These are phyloP conservation scores for Royoungia palumana DNA, from an alignment of 768 basidiomycete species.

Conservation along the genomic window DNA sequence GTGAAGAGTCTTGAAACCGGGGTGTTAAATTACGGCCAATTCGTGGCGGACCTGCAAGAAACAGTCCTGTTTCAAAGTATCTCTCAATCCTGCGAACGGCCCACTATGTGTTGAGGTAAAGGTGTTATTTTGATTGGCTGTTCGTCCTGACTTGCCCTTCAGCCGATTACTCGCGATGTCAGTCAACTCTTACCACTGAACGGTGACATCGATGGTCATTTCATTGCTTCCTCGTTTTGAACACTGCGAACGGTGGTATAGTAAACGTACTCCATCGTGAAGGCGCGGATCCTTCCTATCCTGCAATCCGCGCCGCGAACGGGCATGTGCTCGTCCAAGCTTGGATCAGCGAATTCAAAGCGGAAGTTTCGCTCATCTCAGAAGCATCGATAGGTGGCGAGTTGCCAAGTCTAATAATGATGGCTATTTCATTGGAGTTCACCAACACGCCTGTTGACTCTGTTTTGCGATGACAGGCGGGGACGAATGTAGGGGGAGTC, in stretches of 20 bases:
- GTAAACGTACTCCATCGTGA: constrained; percentile 36
- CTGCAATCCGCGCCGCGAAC: constrained; percentile 40
- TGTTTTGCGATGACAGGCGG: constrained; percentile 29
- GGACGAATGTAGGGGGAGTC: constrained; percentile 28
- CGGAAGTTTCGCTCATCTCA: constrained; percentile 32
- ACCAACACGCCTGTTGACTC: constrained; percentile 34
- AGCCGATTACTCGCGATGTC: constrained; percentile 33
- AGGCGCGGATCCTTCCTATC: constrained; percentile 20
- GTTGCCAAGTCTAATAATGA: constrained; percentile 33
- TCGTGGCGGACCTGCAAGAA: constrained; percentile 33
- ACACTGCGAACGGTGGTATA: constrained; percentile 41
- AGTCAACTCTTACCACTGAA: constrained; percentile 39
- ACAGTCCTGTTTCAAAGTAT: constrained; percentile 36
- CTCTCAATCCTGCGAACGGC: constrained; percentile 36
- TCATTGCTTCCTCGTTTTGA: constrained; percentile 36
- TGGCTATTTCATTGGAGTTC: constrained; percentile 27
- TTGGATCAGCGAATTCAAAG: constrained; percentile 15
- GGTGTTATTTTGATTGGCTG: not conserved
- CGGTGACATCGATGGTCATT: constrained; percentile 44
- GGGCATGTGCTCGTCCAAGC: constrained; percentile 33
- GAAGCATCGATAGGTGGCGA: constrained; percentile 25
- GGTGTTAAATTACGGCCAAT: constrained; percentile 38
- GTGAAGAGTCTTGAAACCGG: constrained; percentile 45
- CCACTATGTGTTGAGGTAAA: constrained; percentile 35
- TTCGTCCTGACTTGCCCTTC: constrained; percentile 1